Evolutionary conservation across 2,329 filamentous ascomycete species (phyloP).

Genomic region (Alternaria postmessia): DNA sequence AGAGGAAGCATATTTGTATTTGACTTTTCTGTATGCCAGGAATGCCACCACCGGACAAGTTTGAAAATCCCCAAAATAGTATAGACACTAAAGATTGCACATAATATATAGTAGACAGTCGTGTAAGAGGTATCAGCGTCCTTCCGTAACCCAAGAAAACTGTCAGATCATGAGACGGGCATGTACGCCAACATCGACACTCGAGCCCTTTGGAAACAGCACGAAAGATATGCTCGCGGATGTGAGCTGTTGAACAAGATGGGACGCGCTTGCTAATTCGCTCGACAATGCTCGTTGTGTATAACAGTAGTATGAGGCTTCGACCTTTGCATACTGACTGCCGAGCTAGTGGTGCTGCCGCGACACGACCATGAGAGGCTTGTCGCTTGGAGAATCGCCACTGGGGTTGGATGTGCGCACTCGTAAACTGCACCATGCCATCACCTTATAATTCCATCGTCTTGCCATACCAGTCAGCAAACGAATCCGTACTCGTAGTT

Average conservation of each 20-base stretch:
- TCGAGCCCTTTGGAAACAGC: not conserved
- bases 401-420: slow-evolving; percentile 6
- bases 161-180: not conserved
- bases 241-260: slow-evolving; percentile 9
- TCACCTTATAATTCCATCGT: slow-evolving; percentile 18
- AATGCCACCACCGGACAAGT: slow-evolving; percentile 14
- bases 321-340: slow-evolving; percentile 19
- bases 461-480: slow-evolving; percentile 42
- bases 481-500: slow-evolving; percentile 34
- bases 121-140: slow-evolving; percentile 16
- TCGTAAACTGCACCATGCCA: slow-evolving; percentile 4
- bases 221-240: slow-evolving; percentile 6
- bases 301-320: slow-evolving; percentile 18
- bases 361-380: slow-evolving; percentile 10
- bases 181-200: slow-evolving; percentile 6
- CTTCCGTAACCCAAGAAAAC: slow-evolving; percentile 17
- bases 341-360: slow-evolving; percentile 9
- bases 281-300: slow-evolving; percentile 17
- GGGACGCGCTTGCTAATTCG: slow-evolving; percentile 20
- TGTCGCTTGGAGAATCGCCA: slow-evolving; percentile 5
- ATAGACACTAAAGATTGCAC: slow-evolving; percentile 36
- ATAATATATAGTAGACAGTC: slow-evolving; percentile 33
- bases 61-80: slow-evolving; percentile 21
- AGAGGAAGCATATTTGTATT: slow-evolving; percentile 11
- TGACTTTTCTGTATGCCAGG: slow-evolving; percentile 19